phyloP scores from a whole-genome alignment of 2,329 filamentous ascomycete genomes.

The Aspergillus spinulosporus region DNA sequence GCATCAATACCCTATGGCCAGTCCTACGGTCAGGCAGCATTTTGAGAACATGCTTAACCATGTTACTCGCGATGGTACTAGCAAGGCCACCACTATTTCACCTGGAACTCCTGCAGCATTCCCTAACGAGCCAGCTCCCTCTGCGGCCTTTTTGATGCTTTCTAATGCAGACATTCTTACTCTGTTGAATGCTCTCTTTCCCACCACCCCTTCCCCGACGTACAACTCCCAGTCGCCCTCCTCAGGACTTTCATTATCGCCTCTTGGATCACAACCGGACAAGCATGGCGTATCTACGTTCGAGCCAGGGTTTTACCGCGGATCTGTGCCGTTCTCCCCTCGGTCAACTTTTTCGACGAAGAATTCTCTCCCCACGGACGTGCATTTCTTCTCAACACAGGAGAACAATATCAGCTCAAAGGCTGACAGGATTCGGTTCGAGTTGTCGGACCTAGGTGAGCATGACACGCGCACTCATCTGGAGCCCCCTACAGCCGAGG shows the following conservation, averaged over 20 bases:
- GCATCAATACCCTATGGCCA: slow-evolving; percentile 38
- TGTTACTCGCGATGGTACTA: slow-evolving; percentile 22
- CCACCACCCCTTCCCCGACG: slow-evolving; percentile 40
- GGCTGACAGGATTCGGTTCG: slow-evolving; percentile 44
- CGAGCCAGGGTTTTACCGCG: slow-evolving; percentile 38
- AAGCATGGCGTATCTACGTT: slow-evolving; percentile 20
- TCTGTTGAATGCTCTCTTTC: slow-evolving; percentile 79
- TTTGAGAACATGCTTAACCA: slow-evolving; percentile 42
- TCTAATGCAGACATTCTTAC: slow-evolving; percentile 77
- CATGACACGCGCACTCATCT: slow-evolving; percentile 54
- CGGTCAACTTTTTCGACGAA: slow-evolving; percentile 28
- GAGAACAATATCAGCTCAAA: slow-evolving; percentile 32
- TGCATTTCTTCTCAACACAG: slow-evolving; percentile 28
- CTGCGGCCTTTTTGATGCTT: slow-evolving; percentile 69
- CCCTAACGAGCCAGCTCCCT: slow-evolving; percentile 21
- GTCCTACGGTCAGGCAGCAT: slow-evolving; percentile 35
- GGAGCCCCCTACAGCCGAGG: slow-evolving; percentile 76
- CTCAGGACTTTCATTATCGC: slow-evolving; percentile 27
- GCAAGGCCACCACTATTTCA: slow-evolving; percentile 5
- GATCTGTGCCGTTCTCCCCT: slow-evolving; percentile 29
- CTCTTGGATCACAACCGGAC: slow-evolving; percentile 23
- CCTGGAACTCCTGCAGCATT: slow-evolving; percentile 59
- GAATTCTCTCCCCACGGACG: slow-evolving; percentile 34
- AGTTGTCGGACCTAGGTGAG: slow-evolving; percentile 41
- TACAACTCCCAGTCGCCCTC: slow-evolving; percentile 31